Conservation (phyloP, 108 stramenopile species). For the Discostella stelligeroides region DNA sequence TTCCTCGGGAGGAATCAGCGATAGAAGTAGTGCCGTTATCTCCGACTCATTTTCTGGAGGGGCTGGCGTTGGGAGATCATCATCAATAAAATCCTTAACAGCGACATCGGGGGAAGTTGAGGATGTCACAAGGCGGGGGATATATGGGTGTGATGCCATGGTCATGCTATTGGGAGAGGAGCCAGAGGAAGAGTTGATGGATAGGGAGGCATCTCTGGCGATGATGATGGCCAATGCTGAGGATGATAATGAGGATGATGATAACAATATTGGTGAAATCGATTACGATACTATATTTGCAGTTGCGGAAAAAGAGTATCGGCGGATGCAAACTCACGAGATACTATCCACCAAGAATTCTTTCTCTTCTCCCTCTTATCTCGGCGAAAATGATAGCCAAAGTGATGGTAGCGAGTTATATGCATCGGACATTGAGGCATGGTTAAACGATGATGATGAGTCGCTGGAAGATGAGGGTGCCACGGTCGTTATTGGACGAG, state of each 20-base stretch:
- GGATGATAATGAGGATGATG: slow-evolving; percentile 28
- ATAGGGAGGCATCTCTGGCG: slow-evolving; percentile 42
- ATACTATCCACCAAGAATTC: not conserved
- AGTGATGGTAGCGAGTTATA: slow-evolving; percentile 7
- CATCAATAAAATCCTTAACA: slow-evolving; percentile 6
- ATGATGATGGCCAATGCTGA: slow-evolving; percentile 35
- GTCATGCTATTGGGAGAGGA: slow-evolving; percentile 80
- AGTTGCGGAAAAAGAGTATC: slow-evolving; percentile 49
- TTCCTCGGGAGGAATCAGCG: not conserved
- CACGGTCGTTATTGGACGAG: slow-evolving; percentile 71
- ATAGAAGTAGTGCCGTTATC: not conserved
- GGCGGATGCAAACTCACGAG: slow-evolving; percentile 42
- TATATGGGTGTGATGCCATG: slow-evolving; percentile 77
- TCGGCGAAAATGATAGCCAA: slow-evolving; percentile 29
- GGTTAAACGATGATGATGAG: slow-evolving; percentile 68
- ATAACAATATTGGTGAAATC: slow-evolving; percentile 27
- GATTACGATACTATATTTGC: slow-evolving; percentile 38
- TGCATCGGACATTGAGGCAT: slow-evolving; percentile 48
- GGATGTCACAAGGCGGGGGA: slow-evolving; percentile 41
- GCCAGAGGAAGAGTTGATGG: slow-evolving; percentile 37
- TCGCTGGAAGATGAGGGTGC: slow-evolving; percentile 68
- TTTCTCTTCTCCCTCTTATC: no score
- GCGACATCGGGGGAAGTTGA: slow-evolving; percentile 49
- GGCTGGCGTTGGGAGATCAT: slow-evolving; percentile 14
- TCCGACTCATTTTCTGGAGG: slow-evolving; percentile 5